Evolutionary conservation across 2,329 filamentous ascomycete genomes (phyloP), one percentile per base, ranked within the genome.

Genomic region (Aspergillus intermedius): DNA sequence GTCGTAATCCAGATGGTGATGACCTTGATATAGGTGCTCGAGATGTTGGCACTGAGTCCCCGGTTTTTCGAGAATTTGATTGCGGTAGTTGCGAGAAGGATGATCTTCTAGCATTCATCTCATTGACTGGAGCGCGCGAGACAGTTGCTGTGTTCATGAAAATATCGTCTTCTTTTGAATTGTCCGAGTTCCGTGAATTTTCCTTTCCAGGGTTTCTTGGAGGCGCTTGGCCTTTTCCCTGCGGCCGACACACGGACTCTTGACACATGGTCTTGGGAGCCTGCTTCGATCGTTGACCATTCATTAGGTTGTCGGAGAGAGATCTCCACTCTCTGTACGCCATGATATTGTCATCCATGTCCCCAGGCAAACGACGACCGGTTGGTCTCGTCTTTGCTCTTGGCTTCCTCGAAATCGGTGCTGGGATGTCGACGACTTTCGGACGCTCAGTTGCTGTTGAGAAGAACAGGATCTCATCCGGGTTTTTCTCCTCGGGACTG

Each of bases 81-180:
- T 40, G 15, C 10, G 19, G 53, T 19, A 54, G 49, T 41, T 56
- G 57, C 45, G 51, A 30, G 44, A 25, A 40, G 25, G 51, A 25
- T 5, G 48, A 40, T 40, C 54, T 64, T 37, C 51, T 45, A 10
- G 37, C 13, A 45, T 49, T 51, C 41, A 53, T 62, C 49, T 60
- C 53, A 21, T 58, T 60, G 51, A 65, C 65, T 62, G 62, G 63
- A 61, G 64, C 72, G 62, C 59, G 66, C 55, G 60, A 72, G 66
- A 62, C 67, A 67, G 64, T 72, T 63, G 63, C 70, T 64, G 61
- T 67, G 61, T 63, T 65, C 61, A 64, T 65, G 59, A 63, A 62
- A 48, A 62, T 60, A 63, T 67, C 58, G 60, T 64, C 60, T 17
- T 60, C 56, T n/a, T 51, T 53, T n/a, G 42, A 46, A 23, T 13